These are phyloP conservation scores for Solanum tarapatanum DNA, from an alignment of 257 asterid genomes.

Conservation along the genomic window DNA sequence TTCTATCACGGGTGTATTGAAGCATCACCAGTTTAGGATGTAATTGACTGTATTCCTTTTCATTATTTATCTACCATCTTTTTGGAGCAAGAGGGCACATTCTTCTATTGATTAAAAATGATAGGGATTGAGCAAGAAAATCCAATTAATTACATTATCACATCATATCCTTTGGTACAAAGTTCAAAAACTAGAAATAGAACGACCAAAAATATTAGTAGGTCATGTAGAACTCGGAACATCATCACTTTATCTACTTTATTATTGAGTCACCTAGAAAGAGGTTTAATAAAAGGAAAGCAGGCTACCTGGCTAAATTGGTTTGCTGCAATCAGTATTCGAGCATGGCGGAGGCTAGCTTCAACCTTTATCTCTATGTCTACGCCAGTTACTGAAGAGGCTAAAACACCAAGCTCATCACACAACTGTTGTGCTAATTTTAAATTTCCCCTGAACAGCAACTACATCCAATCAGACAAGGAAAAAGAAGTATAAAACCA, in stretches of 20 bases:
- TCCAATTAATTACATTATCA: not conserved
- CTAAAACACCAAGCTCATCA: conserved; percentile 77
- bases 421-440: conserved; percentile 77
- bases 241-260: not conserved
- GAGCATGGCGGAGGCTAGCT: conserved; percentile 85
- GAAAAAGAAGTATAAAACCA: conserved; percentile 2
- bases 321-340: conserved; percentile 82
- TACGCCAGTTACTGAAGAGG: conserved; percentile 79
- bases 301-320: conserved; percentile 67
- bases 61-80: not conserved
- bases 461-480: not conserved
- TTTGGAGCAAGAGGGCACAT: not conserved
- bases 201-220: not conserved
- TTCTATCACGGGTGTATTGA: not conserved
- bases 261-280: not conserved
- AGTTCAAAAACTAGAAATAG: not conserved
- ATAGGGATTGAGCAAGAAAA: not conserved
- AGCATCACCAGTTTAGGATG: not conserved
- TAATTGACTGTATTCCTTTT: not conserved
- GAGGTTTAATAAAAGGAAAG: not conserved
- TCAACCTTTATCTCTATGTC: conserved; percentile 92
- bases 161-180: not conserved
- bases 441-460: conserved; percentile 58
- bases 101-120: not conserved
- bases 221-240: not conserved